Base-by-base conservation (phyloP, 2,329 filamentous ascomycete genomes). In the Colletotrichum sansevieriae region DNA sequence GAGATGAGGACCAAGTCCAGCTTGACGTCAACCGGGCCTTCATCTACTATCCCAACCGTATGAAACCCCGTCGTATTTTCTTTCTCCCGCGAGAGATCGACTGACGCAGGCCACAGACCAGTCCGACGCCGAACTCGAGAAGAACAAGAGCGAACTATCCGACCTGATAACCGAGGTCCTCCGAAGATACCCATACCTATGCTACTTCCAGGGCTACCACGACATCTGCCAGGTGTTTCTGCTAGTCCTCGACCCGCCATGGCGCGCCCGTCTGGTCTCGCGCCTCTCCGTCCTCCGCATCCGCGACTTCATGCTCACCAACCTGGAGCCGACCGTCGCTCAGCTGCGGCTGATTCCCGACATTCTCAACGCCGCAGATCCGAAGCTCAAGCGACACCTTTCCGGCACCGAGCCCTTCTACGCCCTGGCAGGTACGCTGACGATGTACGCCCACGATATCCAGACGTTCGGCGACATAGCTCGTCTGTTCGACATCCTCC, bases 191-290 rank as follows among this genome's bases (percentile, higher is more conserved):
- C 94, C 95, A 15, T 90, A 91, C 77, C 88, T 99, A 41, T 94
- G 90, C 83, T 99, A 99, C 82, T 99, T 99, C 79, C 96, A 99
- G 82, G 96, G 96, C 77, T 99, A 97, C 78, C 96, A 99, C 80
- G 96, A 99, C 82, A 98, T 99, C 75, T 96, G 93, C 74, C 97
- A 99, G 81, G 96, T 99, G 25, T 87, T 99, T 68, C 87, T 98
- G 46, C 87, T 99, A 13, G 95, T 98, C 11, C 85, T 99, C 4
- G 91, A 91, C 0, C 82, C 88, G 10, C 76, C 84, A 22, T 58
- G 54, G 49, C 90, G 92, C 15, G 83, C 86, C 18, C 79, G 84
- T 7, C 89, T 91, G 15, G 88, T 97, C 37, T 87, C 92, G 39
- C 91, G 92, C n/a, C 89, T 99, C 67, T 97, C 95, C 3, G 85